Percentiles rank a stretch among this genome's conserved stretches.
Evolutionary conservation across 225 moss, liverwort and hornwort genomes (phyloP).

Genomic region (Physcomitrium patens): DNA sequence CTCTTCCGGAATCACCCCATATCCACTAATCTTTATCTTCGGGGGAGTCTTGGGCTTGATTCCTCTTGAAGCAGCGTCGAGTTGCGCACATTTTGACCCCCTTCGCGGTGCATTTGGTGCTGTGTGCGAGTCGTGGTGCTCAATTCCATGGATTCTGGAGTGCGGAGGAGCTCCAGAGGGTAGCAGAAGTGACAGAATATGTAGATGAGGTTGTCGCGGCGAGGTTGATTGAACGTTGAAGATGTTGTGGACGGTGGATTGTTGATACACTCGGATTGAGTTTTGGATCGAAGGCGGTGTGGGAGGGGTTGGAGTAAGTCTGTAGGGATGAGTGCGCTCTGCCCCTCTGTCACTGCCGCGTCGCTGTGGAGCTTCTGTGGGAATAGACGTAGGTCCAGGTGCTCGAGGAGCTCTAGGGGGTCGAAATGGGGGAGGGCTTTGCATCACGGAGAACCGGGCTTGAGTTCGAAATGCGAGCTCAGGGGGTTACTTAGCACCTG

Average conservation of each 20-base stretch:
- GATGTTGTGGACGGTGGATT: constrained; percentile 18
- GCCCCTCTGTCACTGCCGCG: constrained; percentile 52
- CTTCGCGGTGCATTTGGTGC: constrained; percentile 19
- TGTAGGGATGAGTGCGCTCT: constrained; percentile 56
- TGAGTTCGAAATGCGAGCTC: constrained; percentile 11
- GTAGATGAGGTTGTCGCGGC: constrained; percentile 1
- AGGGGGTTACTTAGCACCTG: background rate
- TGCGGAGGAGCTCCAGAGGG: background rate
- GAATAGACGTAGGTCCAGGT: background rate
- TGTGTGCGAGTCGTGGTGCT: background rate
- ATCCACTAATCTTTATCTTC: constrained; percentile 12
- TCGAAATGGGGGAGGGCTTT: constrained; percentile 10
- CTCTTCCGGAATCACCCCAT: constrained; percentile 16
- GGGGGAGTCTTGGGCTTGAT: background rate
- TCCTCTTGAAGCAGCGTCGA: background rate
- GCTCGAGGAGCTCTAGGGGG: constrained; percentile 20
- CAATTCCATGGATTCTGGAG: background rate
- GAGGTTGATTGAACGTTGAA: constrained; percentile 6
- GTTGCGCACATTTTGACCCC: constrained; percentile 10
- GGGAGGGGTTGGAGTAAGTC: constrained; percentile 24
- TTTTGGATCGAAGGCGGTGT: constrained; percentile 4
- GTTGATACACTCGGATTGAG: constrained; percentile 24
- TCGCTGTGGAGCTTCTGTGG: constrained; percentile 54
- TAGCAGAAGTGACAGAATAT: no score
- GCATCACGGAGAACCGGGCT: background rate